Conservation (phyloP, 208 protist species). For the Leishmania amazonensis region DNA sequence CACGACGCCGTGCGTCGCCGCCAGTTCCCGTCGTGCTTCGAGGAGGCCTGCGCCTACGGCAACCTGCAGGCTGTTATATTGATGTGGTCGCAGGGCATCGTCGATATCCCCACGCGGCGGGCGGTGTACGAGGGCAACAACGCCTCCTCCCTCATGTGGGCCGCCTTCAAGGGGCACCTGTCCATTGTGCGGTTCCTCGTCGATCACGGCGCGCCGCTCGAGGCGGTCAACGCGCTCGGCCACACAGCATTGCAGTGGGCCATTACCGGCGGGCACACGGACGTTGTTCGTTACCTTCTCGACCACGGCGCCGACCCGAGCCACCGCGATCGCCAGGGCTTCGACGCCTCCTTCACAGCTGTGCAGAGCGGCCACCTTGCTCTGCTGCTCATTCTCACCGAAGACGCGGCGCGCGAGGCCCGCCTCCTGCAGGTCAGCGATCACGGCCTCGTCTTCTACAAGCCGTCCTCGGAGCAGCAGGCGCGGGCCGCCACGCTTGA, state of each 20-base stretch:
- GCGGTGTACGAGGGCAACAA: constrained; percentile 55
- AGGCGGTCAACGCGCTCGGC: constrained; percentile 45
- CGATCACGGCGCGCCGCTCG: constrained; percentile 54
- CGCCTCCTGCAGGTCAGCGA: constrained; percentile 24
- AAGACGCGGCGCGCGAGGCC: constrained; percentile 31
- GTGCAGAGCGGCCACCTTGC: constrained; percentile 54
- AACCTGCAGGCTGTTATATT: constrained; percentile 55
- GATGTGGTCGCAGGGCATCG: constrained; percentile 57
- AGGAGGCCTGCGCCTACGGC: constrained; percentile 69
- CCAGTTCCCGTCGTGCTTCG: constrained; percentile 45
- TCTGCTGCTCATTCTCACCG: constrained; percentile 62
- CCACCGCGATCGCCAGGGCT: constrained; percentile 55
- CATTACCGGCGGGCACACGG: constrained; percentile 40
- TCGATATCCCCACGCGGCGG: constrained; percentile 36
- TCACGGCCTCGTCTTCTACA: constrained; percentile 22
- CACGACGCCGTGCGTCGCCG: constrained; percentile 39
- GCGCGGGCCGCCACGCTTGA: constrained; percentile 13
- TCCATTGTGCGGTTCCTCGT: constrained; percentile 70
- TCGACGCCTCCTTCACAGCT: constrained; percentile 67
- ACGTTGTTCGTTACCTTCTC: constrained; percentile 63
- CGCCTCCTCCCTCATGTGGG: constrained; percentile 80
- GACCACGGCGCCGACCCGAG: constrained; percentile 67
- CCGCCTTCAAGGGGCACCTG: constrained; percentile 55
- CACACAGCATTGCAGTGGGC: constrained; percentile 77
- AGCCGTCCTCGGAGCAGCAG: constrained; percentile 23